phyloP scores from a whole-genome alignment of 208 protist species.

The Plasmodiophora brassicae region DNA sequence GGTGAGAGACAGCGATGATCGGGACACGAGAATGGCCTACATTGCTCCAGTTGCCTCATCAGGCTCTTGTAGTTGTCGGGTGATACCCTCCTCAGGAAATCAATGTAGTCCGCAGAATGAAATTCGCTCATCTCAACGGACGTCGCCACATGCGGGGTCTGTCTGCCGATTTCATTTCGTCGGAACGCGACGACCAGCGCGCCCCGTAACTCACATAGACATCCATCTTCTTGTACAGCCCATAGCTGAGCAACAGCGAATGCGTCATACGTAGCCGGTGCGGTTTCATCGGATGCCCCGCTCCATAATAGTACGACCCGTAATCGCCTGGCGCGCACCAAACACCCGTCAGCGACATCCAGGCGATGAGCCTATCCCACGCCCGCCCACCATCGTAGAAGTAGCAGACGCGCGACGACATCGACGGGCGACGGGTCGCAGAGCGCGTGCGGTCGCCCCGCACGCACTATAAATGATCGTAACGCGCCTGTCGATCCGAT shows the following conservation, averaged over 20 bases:
- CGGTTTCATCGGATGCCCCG: slow-evolving; percentile 64
- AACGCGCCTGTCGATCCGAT: too few species aligned
- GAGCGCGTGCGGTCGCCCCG: too few species aligned
- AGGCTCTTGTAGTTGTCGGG: slow-evolving; percentile 50
- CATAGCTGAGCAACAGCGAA: slow-evolving; percentile 57
- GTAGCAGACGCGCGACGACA: slow-evolving; percentile 53
- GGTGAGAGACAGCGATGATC: too few species aligned
- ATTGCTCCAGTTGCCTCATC: not conserved
- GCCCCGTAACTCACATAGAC: slow-evolving; percentile 54
- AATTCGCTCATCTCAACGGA: slow-evolving; percentile 56
- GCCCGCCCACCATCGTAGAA: slow-evolving; percentile 52
- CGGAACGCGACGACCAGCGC: too few species aligned
- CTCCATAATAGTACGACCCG: slow-evolving; percentile 60
- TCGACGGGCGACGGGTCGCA: too few species aligned
- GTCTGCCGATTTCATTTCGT: not conserved
- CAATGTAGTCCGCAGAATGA: slow-evolving; percentile 58
- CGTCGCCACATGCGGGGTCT: slow-evolving; percentile 47
- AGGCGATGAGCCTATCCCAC: not conserved
- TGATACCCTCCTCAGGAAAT: slow-evolving; percentile 54
- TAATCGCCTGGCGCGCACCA: slow-evolving; percentile 42
- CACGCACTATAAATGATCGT: too few species aligned
- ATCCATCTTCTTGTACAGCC: slow-evolving; percentile 60
- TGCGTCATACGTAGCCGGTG: slow-evolving; percentile 62
- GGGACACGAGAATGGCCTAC: too few species aligned
- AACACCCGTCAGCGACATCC: not conserved